Evolutionary conservation across 306 rosid species (phyloP).

Genomic region (Begonia loranthoides): DNA sequence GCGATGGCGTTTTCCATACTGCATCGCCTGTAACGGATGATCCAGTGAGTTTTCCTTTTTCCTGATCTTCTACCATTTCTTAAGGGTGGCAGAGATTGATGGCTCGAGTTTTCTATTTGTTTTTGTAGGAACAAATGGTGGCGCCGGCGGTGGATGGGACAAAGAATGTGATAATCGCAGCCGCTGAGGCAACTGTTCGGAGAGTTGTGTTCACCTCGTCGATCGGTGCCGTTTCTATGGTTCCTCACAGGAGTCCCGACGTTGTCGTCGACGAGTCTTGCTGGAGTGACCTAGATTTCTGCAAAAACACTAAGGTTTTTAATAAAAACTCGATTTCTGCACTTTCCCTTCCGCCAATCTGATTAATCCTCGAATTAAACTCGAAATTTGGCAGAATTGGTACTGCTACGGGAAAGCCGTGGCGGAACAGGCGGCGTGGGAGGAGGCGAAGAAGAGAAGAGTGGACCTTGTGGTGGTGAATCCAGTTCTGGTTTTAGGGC

Average conservation of each 20-base stretch:
- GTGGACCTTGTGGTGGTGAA: constrained; percentile 73
- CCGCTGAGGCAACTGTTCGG: constrained; percentile 59
- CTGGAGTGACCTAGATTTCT: constrained; percentile 86
- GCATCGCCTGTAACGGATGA: constrained; percentile 92
- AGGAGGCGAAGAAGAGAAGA: constrained; percentile 45
- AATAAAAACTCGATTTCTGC: too few relatives aligned
- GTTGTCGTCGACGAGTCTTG: constrained; percentile 67
- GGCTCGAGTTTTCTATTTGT: background rate
- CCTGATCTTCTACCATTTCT: background rate
- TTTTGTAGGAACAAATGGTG: constrained; percentile 60
- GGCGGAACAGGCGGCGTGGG: constrained; percentile 83
- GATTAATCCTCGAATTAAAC: too few relatives aligned
- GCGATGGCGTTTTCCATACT: constrained; percentile 77
- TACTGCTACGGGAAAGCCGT: constrained; percentile 89
- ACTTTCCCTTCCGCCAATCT: too few relatives aligned
- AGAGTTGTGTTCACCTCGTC: constrained; percentile 94
- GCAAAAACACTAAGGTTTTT: constrained; percentile 81
- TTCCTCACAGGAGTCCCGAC: constrained; percentile 52
- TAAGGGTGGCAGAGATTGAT: background rate
- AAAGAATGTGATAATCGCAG: constrained; percentile 48
- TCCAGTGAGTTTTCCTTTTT: constrained; percentile 32
- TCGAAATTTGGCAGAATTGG: too few relatives aligned
- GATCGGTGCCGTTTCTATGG: constrained; percentile 83
- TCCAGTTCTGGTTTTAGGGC: constrained; percentile 81
- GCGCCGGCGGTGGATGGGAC: constrained; percentile 77